Conservation (phyloP, 1,284 basidiomycete genomes). For the Trametes polyzona region DNA sequence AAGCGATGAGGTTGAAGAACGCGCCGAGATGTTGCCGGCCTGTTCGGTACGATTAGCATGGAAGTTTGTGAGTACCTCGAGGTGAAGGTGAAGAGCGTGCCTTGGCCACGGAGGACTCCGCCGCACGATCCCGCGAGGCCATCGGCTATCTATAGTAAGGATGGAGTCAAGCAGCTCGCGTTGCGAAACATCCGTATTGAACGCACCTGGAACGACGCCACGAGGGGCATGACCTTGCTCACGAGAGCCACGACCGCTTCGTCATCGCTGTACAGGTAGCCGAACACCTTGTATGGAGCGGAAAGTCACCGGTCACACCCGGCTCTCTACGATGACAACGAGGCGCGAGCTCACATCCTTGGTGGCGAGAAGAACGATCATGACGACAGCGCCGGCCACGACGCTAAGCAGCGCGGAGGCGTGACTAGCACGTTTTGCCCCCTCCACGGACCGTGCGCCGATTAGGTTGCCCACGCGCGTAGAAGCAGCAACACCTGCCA, state of each 20-base stretch:
- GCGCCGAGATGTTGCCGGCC: slow-evolving; percentile 78
- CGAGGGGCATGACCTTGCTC: slow-evolving; percentile 74
- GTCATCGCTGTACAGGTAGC: slow-evolving; percentile 74
- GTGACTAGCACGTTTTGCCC: slow-evolving; percentile 65
- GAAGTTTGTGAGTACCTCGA: neutral
- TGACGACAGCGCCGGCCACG: slow-evolving; percentile 58
- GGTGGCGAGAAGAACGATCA: slow-evolving; percentile 58
- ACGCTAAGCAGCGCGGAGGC: slow-evolving; percentile 67
- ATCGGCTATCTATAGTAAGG: slow-evolving; percentile 55
- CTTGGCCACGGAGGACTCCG: slow-evolving; percentile 71
- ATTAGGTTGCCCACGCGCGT: slow-evolving; percentile 76
- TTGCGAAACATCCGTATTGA: neutral
- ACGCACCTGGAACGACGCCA: slow-evolving; percentile 76
- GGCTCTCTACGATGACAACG: neutral
- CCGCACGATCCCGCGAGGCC: slow-evolving; percentile 76
- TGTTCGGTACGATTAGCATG: slow-evolving; percentile 25
- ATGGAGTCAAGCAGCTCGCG: neutral
- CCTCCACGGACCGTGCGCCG: slow-evolving; percentile 55
- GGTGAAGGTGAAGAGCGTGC: slow-evolving; percentile 35
- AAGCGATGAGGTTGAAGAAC: slow-evolving; percentile 74
- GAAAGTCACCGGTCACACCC: neutral
- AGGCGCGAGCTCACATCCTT: slow-evolving; percentile 49
- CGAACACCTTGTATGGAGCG: slow-evolving; percentile 50
- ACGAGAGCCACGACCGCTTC: slow-evolving; percentile 62
- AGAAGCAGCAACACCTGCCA: slow-evolving; percentile 64